Evolutionary conservation across 208 protist species (phyloP), one percentile per base, ranked within the genome.

Genomic region (Zelonia costaricensis): DNA sequence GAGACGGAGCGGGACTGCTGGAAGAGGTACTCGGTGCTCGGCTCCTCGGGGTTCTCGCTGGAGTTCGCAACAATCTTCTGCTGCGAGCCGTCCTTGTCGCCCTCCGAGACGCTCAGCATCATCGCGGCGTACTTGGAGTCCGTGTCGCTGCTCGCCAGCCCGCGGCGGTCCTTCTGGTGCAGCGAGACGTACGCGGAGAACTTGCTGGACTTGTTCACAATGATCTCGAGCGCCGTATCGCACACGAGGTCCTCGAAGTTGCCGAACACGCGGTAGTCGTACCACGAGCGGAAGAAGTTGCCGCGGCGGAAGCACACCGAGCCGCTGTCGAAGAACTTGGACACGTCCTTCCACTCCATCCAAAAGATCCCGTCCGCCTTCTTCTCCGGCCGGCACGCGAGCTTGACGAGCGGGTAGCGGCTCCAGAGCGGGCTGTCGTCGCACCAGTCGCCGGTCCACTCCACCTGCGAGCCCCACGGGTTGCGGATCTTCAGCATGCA

Each of bases 311-410:
- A 84, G 74, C 81, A 88, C 22, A 91, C 78, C 47, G 63, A 68
- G 57, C 74, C 78, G 48, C 61, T 73, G 56, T 85, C 82, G 62
- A 92, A 87, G 56, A 73, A 89, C 53, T 80, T 67, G 18, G 76
- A 48, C 22, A 85, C 81, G 62, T 92, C 85, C 27, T 69, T 73
- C 85, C 81, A 89, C 66, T 78, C 79, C 82, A 89, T 92, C 82
- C 82, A 92, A 54, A 89, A 92, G 33, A 71, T 48, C 23, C 82
- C 79, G 52, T 87, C 79, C 18, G 33, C 73, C 36, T 67, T 68
- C 71, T 84, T 74, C 47, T 69, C 62, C 20, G 80, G 78, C 23
- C 59, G 55, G 58, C 78, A 87, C 18, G 63, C 60, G 23, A 70
- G 49, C 42, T 81, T 77, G 54, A 88, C 74, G 59, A 79, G 38